These are phyloP conservation scores for Puccinia polysora DNA, from an alignment of 1,284 basidiomycete genomes.

Conservation along the genomic window DNA sequence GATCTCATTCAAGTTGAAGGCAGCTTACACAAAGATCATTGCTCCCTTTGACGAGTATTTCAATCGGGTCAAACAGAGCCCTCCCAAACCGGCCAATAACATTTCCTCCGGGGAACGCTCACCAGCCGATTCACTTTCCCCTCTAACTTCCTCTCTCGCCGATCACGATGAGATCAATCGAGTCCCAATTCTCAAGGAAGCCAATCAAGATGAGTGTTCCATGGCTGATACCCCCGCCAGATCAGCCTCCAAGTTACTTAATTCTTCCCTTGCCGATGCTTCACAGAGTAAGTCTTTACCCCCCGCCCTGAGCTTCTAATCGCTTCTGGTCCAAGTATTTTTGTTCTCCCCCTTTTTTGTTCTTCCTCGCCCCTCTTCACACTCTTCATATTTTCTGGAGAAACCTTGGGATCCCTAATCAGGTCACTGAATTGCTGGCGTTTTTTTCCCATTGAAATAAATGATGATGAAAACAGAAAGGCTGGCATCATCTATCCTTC, in stretches of 20 bases:
- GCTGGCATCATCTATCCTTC: not conserved
- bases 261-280: too few species aligned
- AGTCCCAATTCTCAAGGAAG: not conserved
- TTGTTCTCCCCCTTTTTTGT: too few species aligned
- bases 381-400: too few species aligned
- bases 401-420: too few species aligned
- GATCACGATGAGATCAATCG: constrained; percentile 26
- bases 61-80: constrained; percentile 54
- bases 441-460: too few species aligned
- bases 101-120: not conserved
- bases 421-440: too few species aligned
- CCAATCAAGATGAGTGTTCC: not conserved
- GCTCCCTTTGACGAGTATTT: constrained; percentile 89
- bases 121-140: constrained; percentile 30
- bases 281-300: too few species aligned
- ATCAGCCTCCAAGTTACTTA: not conserved
- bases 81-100: constrained; percentile 5
- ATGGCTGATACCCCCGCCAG: not conserved
- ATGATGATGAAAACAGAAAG: constrained; percentile 10
- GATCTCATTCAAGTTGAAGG: constrained; percentile 78
- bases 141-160: constrained; percentile 30
- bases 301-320: too few species aligned
- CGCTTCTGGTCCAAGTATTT: too few species aligned
- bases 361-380: too few species aligned
- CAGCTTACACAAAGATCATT: constrained; percentile 83